Base-by-base conservation (phyloP, 352 stramenopile genomes). In the Phytophthora sansomeana region DNA sequence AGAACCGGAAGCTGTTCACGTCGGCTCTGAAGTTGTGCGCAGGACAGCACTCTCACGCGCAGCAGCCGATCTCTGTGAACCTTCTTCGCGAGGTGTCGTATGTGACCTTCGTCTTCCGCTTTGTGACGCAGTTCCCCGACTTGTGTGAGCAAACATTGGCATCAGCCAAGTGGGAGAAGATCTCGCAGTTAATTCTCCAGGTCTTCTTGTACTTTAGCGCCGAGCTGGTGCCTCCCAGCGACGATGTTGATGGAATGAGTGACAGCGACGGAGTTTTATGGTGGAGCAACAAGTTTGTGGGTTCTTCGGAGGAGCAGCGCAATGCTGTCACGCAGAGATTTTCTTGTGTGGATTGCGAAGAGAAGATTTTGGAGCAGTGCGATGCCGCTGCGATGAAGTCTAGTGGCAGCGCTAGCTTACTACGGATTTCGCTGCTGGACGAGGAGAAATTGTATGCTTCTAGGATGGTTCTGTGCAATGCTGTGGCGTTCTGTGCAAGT, bases 381-480 rank as follows among this genome's bases (percentile, higher is more conserved):
- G 78, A 81, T n/a, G 48, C 38, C 19, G 41, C 54, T 26, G 50
- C 63, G 29, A 52, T 74, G 16, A 67, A 67, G 36, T 72, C 70
- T 29, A 77, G 62, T 58, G 58, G 70, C 35, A 72, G 66, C 33
- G 57, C 74, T 16, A 70, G 64, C 2, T 33, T 93, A 32, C 60
- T 93, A 42, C 78, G 78, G 17, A 62, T 92, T 30, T 87, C 85
- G 9, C 63, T 91, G 11, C 86, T 94, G 58, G 83, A 87, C 13
- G 83, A 96, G 51, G 81, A 91, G 41, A 93, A 94, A 67, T 60
- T 93, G 55, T 91, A 93, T 57, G 81, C 84, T 29, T 89, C 84
- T 33, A 79, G 85, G 29, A 90, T 96, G 84, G 87, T 94, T 9
- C 26, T 93, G 51, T 94, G 84, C 67, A 93, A 94, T 61, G 66